Percentiles rank a stretch among this genome's conserved stretches.
These are phyloP conservation scores for Candida freyschussii DNA, from an alignment of 1,139 yeast genomes.

Conservation along the genomic window DNA sequence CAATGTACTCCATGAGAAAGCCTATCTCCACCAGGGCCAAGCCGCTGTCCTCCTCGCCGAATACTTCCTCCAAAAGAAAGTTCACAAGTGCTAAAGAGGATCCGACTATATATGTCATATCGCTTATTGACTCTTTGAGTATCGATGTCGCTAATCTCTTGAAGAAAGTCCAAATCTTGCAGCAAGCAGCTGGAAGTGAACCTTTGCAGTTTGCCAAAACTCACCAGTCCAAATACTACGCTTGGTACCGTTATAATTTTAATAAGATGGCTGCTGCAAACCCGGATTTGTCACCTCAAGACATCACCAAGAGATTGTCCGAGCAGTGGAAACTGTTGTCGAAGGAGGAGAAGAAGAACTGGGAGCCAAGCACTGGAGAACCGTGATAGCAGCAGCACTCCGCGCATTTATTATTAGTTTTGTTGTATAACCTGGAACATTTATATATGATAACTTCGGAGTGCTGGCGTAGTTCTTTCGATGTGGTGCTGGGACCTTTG, in stretches of 20 bases:
- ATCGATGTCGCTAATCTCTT: background rate
- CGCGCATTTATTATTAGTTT: too few species aligned
- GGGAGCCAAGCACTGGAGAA: too few species aligned
- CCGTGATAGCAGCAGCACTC: too few species aligned
- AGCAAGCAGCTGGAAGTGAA: background rate
- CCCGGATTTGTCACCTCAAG: background rate
- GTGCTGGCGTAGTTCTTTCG: too few species aligned
- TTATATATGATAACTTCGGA: too few species aligned
- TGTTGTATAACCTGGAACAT: too few species aligned
- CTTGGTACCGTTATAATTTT: background rate
- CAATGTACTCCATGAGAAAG: too few species aligned
- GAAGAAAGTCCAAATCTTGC: background rate
- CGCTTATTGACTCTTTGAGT: background rate
- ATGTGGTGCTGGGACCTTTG: too few species aligned
- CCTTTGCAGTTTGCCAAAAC: background rate
- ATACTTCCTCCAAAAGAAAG: background rate
- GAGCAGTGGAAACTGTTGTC: conserved; percentile 1
- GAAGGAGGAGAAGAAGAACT: too few species aligned
- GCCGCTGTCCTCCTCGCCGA: background rate
- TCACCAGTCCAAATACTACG: background rate
- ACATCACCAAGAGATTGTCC: background rate
- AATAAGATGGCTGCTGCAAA: background rate
- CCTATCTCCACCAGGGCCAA: background rate
- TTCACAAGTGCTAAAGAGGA: background rate
- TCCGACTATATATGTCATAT: background rate